phyloP scores from a whole-genome alignment of 768 basidiomycete species.

The Cystobasidiopsis lactophilus region DNA sequence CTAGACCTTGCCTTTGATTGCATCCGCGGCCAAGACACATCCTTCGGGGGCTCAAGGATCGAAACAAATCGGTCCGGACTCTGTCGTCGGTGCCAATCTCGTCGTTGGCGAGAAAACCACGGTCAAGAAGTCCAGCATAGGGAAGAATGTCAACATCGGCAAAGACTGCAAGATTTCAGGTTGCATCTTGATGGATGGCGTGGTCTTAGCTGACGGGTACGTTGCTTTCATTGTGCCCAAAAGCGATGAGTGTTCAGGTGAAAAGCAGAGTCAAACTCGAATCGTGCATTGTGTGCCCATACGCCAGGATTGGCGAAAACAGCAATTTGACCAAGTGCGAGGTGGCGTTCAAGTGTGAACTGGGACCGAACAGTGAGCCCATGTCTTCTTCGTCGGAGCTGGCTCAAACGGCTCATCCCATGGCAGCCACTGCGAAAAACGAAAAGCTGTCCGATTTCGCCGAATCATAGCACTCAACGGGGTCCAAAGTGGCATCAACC shows the following conservation, averaged over 20 bases:
- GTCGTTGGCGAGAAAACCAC: background rate
- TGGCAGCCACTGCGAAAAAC: background rate
- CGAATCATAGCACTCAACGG: too few relatives aligned
- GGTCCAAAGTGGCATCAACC: too few relatives aligned
- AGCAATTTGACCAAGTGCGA: background rate
- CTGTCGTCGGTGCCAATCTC: background rate
- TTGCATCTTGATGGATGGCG: background rate
- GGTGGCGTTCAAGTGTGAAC: background rate
- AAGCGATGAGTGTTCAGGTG: background rate
- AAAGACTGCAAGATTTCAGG: background rate
- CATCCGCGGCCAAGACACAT: too few relatives aligned
- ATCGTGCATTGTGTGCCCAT: background rate
- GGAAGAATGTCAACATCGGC: background rate
- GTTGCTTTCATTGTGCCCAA: background rate
- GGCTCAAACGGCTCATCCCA: background rate
- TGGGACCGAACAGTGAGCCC: background rate
- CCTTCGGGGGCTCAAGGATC: too few relatives aligned
- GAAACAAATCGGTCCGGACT: background rate
- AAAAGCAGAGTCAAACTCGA: background rate
- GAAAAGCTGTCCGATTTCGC: background rate
- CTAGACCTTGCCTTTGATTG: too few relatives aligned
- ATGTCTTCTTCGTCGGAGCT: background rate
- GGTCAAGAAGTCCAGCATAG: background rate
- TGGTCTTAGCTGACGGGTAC: background rate
- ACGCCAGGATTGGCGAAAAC: background rate